phyloP scores from a whole-genome alignment of 331 rosid species.

The Acacia pycnantha region DNA sequence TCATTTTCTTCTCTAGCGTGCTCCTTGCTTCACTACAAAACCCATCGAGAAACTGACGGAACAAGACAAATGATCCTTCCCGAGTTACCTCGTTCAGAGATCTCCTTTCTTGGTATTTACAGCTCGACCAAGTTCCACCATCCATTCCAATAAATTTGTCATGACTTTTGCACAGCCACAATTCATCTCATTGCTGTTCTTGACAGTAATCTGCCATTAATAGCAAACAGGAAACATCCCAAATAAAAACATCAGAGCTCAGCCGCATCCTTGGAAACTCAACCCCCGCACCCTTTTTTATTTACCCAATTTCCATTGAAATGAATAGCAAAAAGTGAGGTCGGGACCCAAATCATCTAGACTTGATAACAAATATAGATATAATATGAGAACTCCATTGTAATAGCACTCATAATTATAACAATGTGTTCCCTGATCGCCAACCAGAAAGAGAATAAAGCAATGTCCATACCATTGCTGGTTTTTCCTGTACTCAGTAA shows the following conservation, averaged over 20 bases:
- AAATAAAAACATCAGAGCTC: not conserved
- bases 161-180: constrained; percentile 7
- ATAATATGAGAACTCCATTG: not conserved
- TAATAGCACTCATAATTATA: not conserved
- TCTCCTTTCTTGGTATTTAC: constrained; percentile 42
- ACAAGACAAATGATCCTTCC: constrained; percentile 20
- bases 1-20: not conserved
- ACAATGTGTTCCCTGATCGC: not conserved
- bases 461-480: constrained; percentile 68
- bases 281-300: not conserved
- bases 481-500: constrained; percentile 89
- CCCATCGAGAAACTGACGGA: constrained; percentile 20
- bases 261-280: not conserved
- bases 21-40: constrained; percentile 21
- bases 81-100: constrained; percentile 32
- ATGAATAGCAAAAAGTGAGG: not conserved
- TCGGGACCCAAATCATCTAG: not conserved
- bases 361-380: not conserved
- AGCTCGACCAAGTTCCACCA: constrained; percentile 31
- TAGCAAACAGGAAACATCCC: constrained; percentile 19
- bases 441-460: not conserved
- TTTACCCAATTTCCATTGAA: not conserved
- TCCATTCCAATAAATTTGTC: constrained; percentile 18
- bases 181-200: constrained; percentile 17
- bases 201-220: constrained; percentile 39